Conservation (phyloP, 495 filamentous ascomycete genomes). For the Astrothelium macrocarpum region DNA sequence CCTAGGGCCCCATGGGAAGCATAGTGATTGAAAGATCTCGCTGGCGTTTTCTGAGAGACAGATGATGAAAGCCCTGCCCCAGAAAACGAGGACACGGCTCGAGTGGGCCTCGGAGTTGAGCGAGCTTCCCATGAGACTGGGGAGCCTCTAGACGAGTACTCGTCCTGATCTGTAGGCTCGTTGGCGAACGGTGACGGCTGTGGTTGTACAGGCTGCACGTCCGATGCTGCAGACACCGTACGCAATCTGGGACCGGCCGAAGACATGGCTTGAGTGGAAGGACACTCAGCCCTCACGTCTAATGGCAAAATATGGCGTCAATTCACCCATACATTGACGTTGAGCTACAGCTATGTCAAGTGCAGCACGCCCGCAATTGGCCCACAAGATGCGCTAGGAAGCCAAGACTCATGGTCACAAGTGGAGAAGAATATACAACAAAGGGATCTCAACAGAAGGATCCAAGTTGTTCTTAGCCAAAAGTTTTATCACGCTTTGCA, state of each 20-base stretch:
- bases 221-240: slow-evolving; percentile 7
- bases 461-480: not conserved
- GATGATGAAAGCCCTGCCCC: slow-evolving; percentile 30
- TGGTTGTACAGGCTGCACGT: slow-evolving; percentile 19
- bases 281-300: not conserved
- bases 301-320: slow-evolving; percentile 1
- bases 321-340: not conserved
- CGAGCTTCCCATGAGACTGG: not conserved
- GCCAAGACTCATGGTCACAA: not conserved
- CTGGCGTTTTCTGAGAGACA: slow-evolving; percentile 53
- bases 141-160: slow-evolving; percentile 10
- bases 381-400: not conserved
- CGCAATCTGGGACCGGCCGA: not conserved
- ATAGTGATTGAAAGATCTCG: slow-evolving; percentile 70
- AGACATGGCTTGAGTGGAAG: slow-evolving; percentile 11
- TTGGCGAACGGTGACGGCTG: slow-evolving; percentile 21
- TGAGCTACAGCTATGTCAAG: not conserved
- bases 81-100: slow-evolving; percentile 18
- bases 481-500: not conserved
- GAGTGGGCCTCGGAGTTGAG: not conserved
- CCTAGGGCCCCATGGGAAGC: slow-evolving; percentile 56
- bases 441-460: not conserved
- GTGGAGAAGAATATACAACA: not conserved
- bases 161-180: slow-evolving; percentile 17
- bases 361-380: not conserved